Evolutionary conservation across 1,139 yeast genomes (phyloP).

Genomic region (Magnusiomyces suaveolens): DNA sequence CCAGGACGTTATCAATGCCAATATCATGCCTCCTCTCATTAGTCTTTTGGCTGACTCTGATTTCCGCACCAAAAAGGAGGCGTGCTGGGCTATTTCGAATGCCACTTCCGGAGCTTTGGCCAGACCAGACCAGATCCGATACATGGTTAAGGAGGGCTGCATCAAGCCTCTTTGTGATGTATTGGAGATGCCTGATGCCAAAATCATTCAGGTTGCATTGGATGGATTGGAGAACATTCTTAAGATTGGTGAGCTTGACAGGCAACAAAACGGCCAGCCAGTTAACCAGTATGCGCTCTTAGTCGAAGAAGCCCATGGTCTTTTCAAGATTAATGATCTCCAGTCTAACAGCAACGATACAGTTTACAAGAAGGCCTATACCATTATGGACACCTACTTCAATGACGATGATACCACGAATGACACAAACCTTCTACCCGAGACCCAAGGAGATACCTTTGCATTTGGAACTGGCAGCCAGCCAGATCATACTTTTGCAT

Average conservation of each 20-base stretch:
- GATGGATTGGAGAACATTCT: conserved; percentile 92
- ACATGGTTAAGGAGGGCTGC: conserved; percentile 89
- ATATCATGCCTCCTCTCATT: conserved; percentile 86
- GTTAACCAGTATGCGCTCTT: conserved; percentile 80
- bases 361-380: conserved; percentile 83
- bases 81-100: conserved; percentile 98
- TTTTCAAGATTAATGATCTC: conserved; percentile 90
- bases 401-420: conserved; percentile 64
- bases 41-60: conserved; percentile 75
- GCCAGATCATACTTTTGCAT: conserved; percentile 3
- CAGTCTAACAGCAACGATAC: conserved; percentile 87
- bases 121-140: conserved; percentile 87
- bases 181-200: conserved; percentile 76
- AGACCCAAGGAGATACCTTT: conserved; percentile 67
- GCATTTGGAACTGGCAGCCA: conserved; percentile 58
- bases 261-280: conserved; percentile 47
- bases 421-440: conserved; percentile 70
- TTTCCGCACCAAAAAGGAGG: conserved; percentile 93
- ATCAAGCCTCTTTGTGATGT: conserved; percentile 95
- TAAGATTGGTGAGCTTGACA: conserved; percentile 89
- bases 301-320: conserved; percentile 97
- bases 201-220: conserved; percentile 86
- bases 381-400: conserved; percentile 84
- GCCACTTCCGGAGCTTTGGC: conserved; percentile 93
- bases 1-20: conserved; percentile 92